Evolutionary conservation across 192 early-diverging fungal genomes (phyloP), one percentile per base, ranked within the genome.

Genomic region (Mortierella hygrophila): DNA sequence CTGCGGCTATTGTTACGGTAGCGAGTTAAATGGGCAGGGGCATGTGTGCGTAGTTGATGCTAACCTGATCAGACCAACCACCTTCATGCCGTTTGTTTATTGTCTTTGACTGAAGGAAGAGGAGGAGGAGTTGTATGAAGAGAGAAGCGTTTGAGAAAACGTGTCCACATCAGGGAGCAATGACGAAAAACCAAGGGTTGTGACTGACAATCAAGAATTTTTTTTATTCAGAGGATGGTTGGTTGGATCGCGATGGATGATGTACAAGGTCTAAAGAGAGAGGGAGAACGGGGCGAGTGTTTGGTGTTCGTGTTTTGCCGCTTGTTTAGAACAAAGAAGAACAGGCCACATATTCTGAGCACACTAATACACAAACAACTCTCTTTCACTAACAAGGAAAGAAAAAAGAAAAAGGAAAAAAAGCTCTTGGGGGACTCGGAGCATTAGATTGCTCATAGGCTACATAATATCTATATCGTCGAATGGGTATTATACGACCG

Each of bases 51-150:
- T 18, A 6, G 49, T 52, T 2, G 13, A 23, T 20, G 26, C 23
- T 55, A 44, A 82, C 81, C 81, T 82, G 81, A 82, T 82, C 81
- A 82, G 74, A 54, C 81, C 81, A 46, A 82, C 42, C 41, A 82
- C 70, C 60, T 77, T 82, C 81, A 82, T 76, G 54, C 40, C 37
- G 9, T 76, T 44, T 76, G 63, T 44, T 63, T 44, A 46, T 65
- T 26, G 11, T 37, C 38, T 3, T 40, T 55, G 29, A 44, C 18
- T 8, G 13, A 0, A 18, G 47, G 16, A 52, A 5, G 15, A 52
- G 1, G 47, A 21, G 16, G 29, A 74, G 29, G 42, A 29, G n/a
- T 29, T 42, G 46, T 13, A 6, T 13, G 29, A 3, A 23, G 13
- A 15, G 32, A 15, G 13, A n/a, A n/a, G 26, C 11, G 10, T 3